Conservation (phyloP, 768 basidiomycete species). For the Porphyrellus cyaneotinctus region DNA sequence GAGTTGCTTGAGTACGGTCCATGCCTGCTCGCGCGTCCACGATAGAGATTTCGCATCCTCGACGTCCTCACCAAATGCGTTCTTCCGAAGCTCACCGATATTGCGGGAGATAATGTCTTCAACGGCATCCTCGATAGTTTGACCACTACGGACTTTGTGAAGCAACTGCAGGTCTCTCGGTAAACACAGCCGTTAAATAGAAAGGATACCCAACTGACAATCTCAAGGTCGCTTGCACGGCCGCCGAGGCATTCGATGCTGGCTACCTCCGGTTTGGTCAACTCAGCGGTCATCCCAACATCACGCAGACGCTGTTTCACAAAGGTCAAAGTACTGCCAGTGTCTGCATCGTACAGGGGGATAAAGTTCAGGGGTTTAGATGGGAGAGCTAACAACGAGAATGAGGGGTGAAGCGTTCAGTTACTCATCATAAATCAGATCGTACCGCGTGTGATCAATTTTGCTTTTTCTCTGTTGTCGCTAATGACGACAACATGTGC, state of each 20-base stretch:
- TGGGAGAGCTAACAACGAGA: conserved; percentile 57
- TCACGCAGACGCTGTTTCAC: conserved; percentile 75
- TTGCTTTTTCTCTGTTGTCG: conserved; percentile 85
- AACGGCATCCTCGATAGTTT: conserved; percentile 71
- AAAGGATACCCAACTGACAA: conserved; percentile 42
- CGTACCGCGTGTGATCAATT: conserved; percentile 75
- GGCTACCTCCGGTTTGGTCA: conserved; percentile 52
- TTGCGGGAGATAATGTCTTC: conserved; percentile 84
- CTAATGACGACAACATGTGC: conserved; percentile 91
- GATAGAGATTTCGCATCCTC: conserved; percentile 80
- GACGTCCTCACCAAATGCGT: conserved; percentile 86
- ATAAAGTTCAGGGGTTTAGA: conserved; percentile 79
- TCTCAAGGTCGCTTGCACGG: conserved; percentile 84
- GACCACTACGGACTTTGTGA: conserved; percentile 77
- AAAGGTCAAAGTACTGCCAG: conserved; percentile 71
- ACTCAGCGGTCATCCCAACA: conserved; percentile 45
- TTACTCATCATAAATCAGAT: not conserved
- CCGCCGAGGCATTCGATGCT: conserved; percentile 81
- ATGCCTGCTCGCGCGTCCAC: conserved; percentile 88
- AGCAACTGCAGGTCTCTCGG: conserved; percentile 51
- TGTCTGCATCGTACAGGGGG: conserved; percentile 81
- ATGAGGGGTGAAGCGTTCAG: not conserved
- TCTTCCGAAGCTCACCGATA: conserved; percentile 82
- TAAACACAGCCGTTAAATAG: not conserved
- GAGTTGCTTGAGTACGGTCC: conserved; percentile 74